Base-by-base conservation (phyloP, 2,329 filamentous ascomycete genomes). In the Samsoniella hepiali region DNA sequence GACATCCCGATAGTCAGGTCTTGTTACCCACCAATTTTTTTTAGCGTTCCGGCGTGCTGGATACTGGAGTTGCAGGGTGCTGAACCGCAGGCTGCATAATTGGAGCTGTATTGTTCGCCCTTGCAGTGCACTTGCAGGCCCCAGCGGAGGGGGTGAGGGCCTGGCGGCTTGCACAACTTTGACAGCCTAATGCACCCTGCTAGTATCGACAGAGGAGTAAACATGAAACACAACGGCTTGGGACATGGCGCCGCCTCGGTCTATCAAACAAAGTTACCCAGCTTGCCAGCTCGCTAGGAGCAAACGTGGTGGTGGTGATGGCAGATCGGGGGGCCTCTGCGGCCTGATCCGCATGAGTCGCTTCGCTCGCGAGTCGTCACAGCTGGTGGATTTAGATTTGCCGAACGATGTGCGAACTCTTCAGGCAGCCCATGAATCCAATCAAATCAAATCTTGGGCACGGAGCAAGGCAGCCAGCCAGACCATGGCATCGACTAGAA, bases 191-290 rank as follows among this genome's bases (percentile, higher is more conserved):
- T 53, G 29, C 9, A 45, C 22, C 17, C n/a, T 47, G 42, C 17
- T 51, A 29, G 34, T 22, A 50, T 60, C 6, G 47, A 32, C 13
- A 47, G 15, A 7, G 32, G 17, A 55, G 51, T 13, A 44, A 34
- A 34, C 29, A 53, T 60, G 58, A 60, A 44, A 53, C 36, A 34
- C 38, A 38, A 60, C 47, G 51, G 51, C 31, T 34, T 34, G 34
- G 22, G 34, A 11, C 38, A 53, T 61, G 38, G 58, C 45, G 45
- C 8, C 42, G 56, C 44, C n/a, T 38, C 32, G 3, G 38, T 22
- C 15, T 31, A 27, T 42, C 15, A 5, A 32, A 11, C 22, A 27
- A 31, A 58, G 22, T 22, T 22, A 22, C 22, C 22, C 22, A 22
- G 22, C 22, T 22, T 17, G 34, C 32, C 9, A 58, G 22, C 34